Percentiles rank a stretch among this genome's conserved stretches.
Evolutionary conservation across 352 stramenopile genomes (phyloP).

Genomic region (Stramenopiles sp.): DNA sequence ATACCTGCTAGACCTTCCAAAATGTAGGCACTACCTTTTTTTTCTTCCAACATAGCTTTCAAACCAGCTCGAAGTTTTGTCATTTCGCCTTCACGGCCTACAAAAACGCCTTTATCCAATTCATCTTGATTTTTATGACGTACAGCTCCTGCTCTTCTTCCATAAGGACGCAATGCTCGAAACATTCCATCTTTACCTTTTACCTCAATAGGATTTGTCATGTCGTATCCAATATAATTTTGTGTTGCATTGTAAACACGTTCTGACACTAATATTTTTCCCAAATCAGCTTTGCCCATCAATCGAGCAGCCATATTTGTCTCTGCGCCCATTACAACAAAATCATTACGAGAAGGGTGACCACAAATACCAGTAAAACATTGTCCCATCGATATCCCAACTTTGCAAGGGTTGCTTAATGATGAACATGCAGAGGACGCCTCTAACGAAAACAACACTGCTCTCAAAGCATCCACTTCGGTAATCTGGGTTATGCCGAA

Average conservation of each 20-base stretch:
- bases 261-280: conserved; percentile 27
- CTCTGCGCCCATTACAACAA: conserved; percentile 30
- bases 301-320: conserved; percentile 30
- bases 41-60: too few species aligned
- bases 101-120: too few species aligned
- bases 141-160: too few species aligned
- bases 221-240: too few species aligned
- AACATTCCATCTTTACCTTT: too few species aligned
- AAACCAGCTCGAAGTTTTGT: too few species aligned
- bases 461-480: conserved; percentile 24
- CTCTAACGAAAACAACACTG: conserved; percentile 23
- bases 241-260: conserved; percentile 10
- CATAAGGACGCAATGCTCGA: too few species aligned
- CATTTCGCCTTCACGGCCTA: too few species aligned
- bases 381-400: conserved; percentile 28
- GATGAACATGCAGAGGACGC: conserved; percentile 28
- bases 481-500: conserved; percentile 23
- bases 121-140: too few species aligned
- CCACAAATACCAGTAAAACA: conserved; percentile 30
- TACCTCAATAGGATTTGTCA: too few species aligned
- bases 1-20: too few species aligned
- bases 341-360: conserved; percentile 25
- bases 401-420: conserved; percentile 24
- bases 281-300: conserved; percentile 27
- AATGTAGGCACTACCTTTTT: too few species aligned